Base-by-base conservation (phyloP, 1,284 basidiomycete species). In the Thecaphora frezii region DNA sequence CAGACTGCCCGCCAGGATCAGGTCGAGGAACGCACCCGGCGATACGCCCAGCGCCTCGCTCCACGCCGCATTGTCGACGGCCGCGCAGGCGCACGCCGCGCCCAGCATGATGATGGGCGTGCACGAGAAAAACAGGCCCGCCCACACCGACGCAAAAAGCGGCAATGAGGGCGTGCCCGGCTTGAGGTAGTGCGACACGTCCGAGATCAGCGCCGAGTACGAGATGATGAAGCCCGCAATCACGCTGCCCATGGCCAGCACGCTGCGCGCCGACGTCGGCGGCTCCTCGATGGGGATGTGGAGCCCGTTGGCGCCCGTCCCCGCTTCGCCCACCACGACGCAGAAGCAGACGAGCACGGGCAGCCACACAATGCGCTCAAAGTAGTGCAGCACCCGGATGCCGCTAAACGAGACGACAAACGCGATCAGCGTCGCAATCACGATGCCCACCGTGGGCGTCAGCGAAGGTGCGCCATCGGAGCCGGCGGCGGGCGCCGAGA, bases 381-480 rank as follows among this genome's bases (percentile, higher is more conserved):
- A 87, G 51, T 81, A 69, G 68, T 86, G 85, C n/a, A 93, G 82
- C 12, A 91, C 84, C 45, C 82, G 85, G 74, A 87, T 87, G 0
- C 90, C 90, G 73, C 86, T 89, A 76, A 93, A 92, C 12, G 88
- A 89, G 21, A 92, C 81, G 14, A 90, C 74, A 23, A 97, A 83
- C 3, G 89, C 88, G 43, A 94, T 83, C 26, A 89, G 66, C 0
- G 86, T 84, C 24, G 94, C 88, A 44, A 97, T 86, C 24, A 93
- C 88, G 54, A 97, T 97, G 1, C 93, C 93, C 16, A 94, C 88
- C 39, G 77, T 79, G 21, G 81, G 74, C 1, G 79, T 79, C 10
- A 82, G 72, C 30, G 51, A 58, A 13, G 28, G 28, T 5, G 28
- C 28, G 28, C 28, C 28, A n/a, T n/a, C n/a, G 3, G 52, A 44